phyloP scores from a whole-genome alignment of 768 basidiomycete species.

The Tricholomella constricta region DNA sequence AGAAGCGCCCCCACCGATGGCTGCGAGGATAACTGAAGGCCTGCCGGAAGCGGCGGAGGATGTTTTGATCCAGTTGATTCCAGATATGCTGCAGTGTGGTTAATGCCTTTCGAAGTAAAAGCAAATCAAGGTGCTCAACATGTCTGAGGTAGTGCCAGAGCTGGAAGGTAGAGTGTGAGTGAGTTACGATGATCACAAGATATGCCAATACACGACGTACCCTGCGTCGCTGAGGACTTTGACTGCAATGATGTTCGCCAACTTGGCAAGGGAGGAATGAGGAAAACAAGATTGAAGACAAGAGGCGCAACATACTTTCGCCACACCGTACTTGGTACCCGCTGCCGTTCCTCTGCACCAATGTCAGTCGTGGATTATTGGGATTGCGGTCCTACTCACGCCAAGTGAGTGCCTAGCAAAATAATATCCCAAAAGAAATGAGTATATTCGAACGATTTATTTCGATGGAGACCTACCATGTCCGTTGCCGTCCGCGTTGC shows the following conservation, averaged over 20 bases:
- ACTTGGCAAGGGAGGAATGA: constrained; percentile 1
- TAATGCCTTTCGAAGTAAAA: background rate
- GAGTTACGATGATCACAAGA: background rate
- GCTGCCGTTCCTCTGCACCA: constrained; percentile 16
- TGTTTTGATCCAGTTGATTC: constrained; percentile 16
- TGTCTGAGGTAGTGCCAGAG: constrained; percentile 17
- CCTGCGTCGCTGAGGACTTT: constrained; percentile 26
- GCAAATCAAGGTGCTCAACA: constrained; percentile 9
- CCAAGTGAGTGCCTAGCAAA: constrained; percentile 11
- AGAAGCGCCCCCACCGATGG: constrained; percentile 21
- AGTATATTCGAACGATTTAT: too few species aligned
- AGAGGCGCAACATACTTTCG: constrained; percentile 8
- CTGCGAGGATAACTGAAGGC: constrained; percentile 21
- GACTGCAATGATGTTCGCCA: constrained; percentile 24
- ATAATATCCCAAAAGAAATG: background rate
- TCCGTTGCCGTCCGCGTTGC: constrained; percentile 16
- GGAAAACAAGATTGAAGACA: too few species aligned
- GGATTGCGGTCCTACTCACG: constrained; percentile 4
- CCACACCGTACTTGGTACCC: constrained; percentile 16
- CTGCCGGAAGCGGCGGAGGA: constrained; percentile 11
- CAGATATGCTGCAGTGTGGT: constrained; percentile 12
- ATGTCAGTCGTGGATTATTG: too few species aligned
- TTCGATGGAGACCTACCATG: constrained; percentile 8
- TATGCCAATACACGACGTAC: constrained; percentile 2
- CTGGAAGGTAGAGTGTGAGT: background rate